Evolutionary conservation across 2,329 filamentous ascomycete genomes (phyloP), one percentile per base, ranked within the genome.

Genomic region (Zalaria sp.): DNA sequence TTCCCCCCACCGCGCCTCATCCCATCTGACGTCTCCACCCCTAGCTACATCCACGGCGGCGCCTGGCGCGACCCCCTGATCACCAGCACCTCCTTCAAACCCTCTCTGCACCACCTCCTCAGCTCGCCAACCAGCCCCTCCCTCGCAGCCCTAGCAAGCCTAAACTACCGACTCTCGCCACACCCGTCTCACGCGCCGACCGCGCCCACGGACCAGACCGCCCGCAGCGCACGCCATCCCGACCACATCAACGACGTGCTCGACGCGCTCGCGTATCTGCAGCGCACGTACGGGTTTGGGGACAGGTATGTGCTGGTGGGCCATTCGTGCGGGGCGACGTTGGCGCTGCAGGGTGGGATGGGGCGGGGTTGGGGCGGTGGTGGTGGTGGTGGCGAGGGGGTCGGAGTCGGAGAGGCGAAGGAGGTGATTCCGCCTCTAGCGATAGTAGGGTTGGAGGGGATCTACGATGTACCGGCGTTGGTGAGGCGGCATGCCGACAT

Each of bases 151-250:
- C 73, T 83, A 53, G 73, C 77, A 27, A 79, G 77, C 36, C 55
- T 81, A 44, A 73, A 77, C 58, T 81, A 81, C 65, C 70, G 76
- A 32, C 72, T 82, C 39, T 76, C 73, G 5, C 66, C 73, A 2
- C 64, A 69, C 49, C 52, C 61, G 6, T 47, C 53, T 10, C 66
- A 68, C 47, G 57, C 71, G 45, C 70, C 73, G 0, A 57, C 58
- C 31, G 60, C 63, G 42, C 66, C 71, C 1, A 57, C 67, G 42
- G 66, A 72, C 48, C 54, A 59, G 0, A 55, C 55, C 3, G 56
- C 59, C 36, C 65, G 72, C 38, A 62, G 58, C 32, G 76, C 71
- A 1, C 48, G 46, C 10, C 77, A 82, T 51, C 79, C 79, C 1
- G 69, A 73, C 39, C 79, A 83, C 51, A 57, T 81, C 29, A 53